Conservation (phyloP, 2,329 filamentous ascomycete genomes). For the Claviceps paspali region DNA sequence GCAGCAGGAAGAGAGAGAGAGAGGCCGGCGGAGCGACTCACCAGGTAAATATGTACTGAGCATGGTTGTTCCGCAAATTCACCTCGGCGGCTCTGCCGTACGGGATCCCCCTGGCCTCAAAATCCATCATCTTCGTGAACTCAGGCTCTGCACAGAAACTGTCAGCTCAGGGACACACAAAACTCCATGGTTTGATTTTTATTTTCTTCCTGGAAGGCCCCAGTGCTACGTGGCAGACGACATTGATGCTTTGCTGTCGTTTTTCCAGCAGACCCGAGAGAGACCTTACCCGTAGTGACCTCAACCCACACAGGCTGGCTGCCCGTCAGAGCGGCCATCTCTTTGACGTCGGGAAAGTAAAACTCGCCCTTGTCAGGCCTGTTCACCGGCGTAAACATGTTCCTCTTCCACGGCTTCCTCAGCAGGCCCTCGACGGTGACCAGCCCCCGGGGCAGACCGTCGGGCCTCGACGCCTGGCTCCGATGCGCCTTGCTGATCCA, state of each 20-base stretch:
- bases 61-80: constrained; percentile 88
- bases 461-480: constrained; percentile 47
- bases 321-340: constrained; percentile 75
- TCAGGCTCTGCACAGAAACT: constrained; percentile 48
- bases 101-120: constrained; percentile 68
- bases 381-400: constrained; percentile 92
- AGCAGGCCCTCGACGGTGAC: constrained; percentile 74
- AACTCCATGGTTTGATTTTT: too few species aligned
- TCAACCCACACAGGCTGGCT: constrained; percentile 91
- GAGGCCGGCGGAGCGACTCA: too few species aligned
- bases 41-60: constrained; percentile 99
- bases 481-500: constrained; percentile 75
- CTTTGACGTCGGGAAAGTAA: constrained; percentile 83
- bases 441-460: constrained; percentile 52
- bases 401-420: constrained; percentile 88
- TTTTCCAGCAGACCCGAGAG: neutral
- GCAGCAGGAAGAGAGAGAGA: too few species aligned
- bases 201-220: too few species aligned
- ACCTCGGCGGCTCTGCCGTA: constrained; percentile 82
- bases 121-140: constrained; percentile 58
- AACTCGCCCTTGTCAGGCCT: constrained; percentile 70
- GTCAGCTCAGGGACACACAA: too few species aligned
- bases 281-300: constrained; percentile 81
- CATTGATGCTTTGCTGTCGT: too few species aligned
- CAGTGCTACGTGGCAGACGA: too few species aligned